phyloP scores from a whole-genome alignment of 176 grass and related monocot species.

The Tillandsia fasciculata region DNA sequence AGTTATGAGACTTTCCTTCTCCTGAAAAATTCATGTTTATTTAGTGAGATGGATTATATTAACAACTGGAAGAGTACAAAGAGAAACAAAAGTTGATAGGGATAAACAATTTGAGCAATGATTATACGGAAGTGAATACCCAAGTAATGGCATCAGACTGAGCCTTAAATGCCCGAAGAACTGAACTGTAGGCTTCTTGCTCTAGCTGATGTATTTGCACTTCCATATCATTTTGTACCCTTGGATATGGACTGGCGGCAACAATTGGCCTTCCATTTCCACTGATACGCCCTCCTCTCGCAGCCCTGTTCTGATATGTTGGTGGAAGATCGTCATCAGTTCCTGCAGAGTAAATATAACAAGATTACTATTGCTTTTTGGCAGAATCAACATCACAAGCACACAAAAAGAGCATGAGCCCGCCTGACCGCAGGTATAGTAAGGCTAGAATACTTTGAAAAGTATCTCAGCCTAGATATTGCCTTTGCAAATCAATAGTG shows the following conservation, averaged over 20 bases:
- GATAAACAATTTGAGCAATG: background rate
- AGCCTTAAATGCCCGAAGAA: slow-evolving; percentile 98
- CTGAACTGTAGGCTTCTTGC: slow-evolving; percentile 88
- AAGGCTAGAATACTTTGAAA: background rate
- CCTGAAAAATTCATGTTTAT: slow-evolving; percentile 30
- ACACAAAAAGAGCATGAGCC: background rate
- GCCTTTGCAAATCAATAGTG: too few relatives aligned
- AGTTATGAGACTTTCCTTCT: slow-evolving; percentile 95
- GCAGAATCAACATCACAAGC: slow-evolving; percentile 6
- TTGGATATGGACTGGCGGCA: slow-evolving; percentile 37
- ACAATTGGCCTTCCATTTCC: slow-evolving; percentile 43
- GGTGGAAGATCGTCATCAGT: slow-evolving; percentile 82
- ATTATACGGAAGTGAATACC: slow-evolving; percentile 31
- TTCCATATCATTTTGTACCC: slow-evolving; percentile 61
- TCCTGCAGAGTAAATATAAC: slow-evolving; percentile 34
- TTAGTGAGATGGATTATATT: slow-evolving; percentile 5
- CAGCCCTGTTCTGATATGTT: slow-evolving; percentile 35
- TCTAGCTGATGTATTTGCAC: slow-evolving; percentile 68
- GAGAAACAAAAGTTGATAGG: background rate
- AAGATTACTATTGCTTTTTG: background rate
- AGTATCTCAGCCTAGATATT: too few relatives aligned
- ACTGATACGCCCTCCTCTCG: slow-evolving; percentile 41
- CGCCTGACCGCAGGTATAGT: background rate
- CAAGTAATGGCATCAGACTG: slow-evolving; percentile 95
- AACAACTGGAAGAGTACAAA: background rate